phyloP scores from a whole-genome alignment of 164 flowering plant genomes.

The Stephania yunnanensis region DNA sequence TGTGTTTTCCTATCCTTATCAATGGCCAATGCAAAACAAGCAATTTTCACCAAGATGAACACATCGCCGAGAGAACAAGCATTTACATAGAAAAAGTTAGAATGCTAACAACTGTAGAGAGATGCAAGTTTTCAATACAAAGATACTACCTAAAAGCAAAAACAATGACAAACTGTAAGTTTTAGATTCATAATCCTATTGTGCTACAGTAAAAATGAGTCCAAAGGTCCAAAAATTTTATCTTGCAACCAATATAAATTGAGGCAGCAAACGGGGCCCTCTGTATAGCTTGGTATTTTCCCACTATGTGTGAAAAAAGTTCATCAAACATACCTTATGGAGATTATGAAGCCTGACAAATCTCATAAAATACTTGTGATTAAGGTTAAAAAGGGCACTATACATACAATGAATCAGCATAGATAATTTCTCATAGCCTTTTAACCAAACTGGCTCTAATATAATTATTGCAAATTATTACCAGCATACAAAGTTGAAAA shows the following conservation, averaged over 20 bases:
- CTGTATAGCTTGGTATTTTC: too few relatives aligned
- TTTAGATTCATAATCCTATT: not conserved
- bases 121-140: not conserved
- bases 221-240: not conserved
- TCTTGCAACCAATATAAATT: too few relatives aligned
- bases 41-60: not conserved
- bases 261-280: too few relatives aligned
- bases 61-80: not conserved
- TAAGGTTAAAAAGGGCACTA: too few relatives aligned
- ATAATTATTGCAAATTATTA: not conserved
- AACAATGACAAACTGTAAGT: not conserved
- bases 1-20: not conserved
- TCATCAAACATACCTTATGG: too few relatives aligned
- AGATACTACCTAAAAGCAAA: too few relatives aligned
- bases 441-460: not conserved
- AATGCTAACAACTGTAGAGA: not conserved
- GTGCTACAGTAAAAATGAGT: not conserved
- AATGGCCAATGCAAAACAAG: not conserved
- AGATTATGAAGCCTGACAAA: too few relatives aligned
- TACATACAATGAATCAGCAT: not conserved
- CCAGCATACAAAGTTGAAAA: not conserved
- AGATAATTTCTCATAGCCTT: not conserved
- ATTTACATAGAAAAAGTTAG: not conserved
- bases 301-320: too few relatives aligned
- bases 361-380: too few relatives aligned